A percentile compares a stretch with the other conserved stretches of the same genome.
phyloP scores from a whole-genome alignment of 2,329 filamentous ascomycete genomes.

The Fusarium guadeloupense region DNA sequence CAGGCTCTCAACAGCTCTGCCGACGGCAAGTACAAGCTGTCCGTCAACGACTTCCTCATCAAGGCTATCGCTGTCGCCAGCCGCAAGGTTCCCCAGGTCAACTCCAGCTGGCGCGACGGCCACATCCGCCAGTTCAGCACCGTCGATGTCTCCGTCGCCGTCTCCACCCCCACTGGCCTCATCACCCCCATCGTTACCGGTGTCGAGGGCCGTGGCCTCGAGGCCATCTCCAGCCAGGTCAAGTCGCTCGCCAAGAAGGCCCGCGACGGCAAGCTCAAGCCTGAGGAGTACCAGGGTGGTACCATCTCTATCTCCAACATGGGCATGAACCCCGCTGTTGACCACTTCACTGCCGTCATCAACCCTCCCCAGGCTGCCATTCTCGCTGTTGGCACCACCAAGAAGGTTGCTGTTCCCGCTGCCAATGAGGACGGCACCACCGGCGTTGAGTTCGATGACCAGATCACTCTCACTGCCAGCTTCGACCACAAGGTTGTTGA shows the following conservation, averaged over 20 bases:
- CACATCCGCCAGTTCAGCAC: conserved; percentile 92
- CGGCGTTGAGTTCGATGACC: conserved; percentile 89
- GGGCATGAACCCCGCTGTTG: conserved; percentile 98
- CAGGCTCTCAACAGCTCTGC: conserved; percentile 88
- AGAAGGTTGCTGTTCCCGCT: conserved; percentile 90
- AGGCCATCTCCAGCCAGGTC: conserved; percentile 86
- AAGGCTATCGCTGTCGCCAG: conserved; percentile 91
- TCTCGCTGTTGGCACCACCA: conserved; percentile 91
- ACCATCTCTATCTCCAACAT: conserved; percentile 99
- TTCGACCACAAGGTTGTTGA: conserved; percentile 99
- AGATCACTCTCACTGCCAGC: conserved; percentile 92
- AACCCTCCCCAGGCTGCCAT: conserved; percentile 98
- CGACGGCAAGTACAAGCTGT: conserved; percentile 97
- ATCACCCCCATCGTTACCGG: conserved; percentile 97
- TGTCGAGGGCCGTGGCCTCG: conserved; percentile 85
- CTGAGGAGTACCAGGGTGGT: conserved; percentile 98
- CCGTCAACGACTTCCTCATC: conserved; percentile 99
- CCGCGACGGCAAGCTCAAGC: conserved; percentile 97
- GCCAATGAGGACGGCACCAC: conserved; percentile 84
- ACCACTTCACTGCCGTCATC: conserved; percentile 98
- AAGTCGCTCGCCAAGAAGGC: conserved; percentile 98
- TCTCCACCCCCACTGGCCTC: conserved; percentile 89
- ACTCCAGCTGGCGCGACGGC: conserved; percentile 92
- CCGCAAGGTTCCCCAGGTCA: conserved; percentile 93
- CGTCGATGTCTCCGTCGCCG: conserved; percentile 94